Evolutionary conservation across 2,329 filamentous ascomycete species (phyloP), one percentile per base, ranked within the genome.

Genomic region (Ceratocystis harringtonii): DNA sequence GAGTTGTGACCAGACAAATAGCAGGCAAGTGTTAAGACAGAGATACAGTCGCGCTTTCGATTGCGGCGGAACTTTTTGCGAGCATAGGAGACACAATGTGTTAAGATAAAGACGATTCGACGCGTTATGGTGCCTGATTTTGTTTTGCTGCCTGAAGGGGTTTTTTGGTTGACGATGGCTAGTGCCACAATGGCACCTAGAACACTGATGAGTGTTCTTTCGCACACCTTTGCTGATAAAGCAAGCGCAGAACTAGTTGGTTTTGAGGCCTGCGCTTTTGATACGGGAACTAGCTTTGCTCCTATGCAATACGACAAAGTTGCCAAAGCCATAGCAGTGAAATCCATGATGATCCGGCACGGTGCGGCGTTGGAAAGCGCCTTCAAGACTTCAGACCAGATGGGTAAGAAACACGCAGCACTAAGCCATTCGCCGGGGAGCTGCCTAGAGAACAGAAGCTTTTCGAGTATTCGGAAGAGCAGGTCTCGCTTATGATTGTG

Each of bases 371-470:
- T 44, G 2, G 44, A 60, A 19, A 69, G 44, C 15, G 65, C 62
- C 17, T 62, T 63, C 30, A 66, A 25, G 25, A 50, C 63, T 30
- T 64, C 64, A 8, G 60, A 57, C 68, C 68, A 69, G 55, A 68
- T 65, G 3, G 67, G 62, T 15, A 62, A 62, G 28, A 69, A 66
- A 12, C 58, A 63, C 36, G 62, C 22, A 2, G 62, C 68, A 30
- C 67, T 65, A 2, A 69, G 61, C 68, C 68, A 69, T 45, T 68
- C 65, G 3, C 44, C 61, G 1, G 66, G 66, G 4, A 68, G 64
- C 28, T 61, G 60, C 5, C 64, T 52, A 22, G 61, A 55, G 30
- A 63, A 64, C 17, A 68, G 45, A 7, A 69, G 43, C 8, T 64
- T 57, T 30, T 64, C 55, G 4, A 69, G 25, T 12, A 44, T 67